Conservation (phyloP, 352 stramenopile genomes). For the Phytopythium vexans region DNA sequence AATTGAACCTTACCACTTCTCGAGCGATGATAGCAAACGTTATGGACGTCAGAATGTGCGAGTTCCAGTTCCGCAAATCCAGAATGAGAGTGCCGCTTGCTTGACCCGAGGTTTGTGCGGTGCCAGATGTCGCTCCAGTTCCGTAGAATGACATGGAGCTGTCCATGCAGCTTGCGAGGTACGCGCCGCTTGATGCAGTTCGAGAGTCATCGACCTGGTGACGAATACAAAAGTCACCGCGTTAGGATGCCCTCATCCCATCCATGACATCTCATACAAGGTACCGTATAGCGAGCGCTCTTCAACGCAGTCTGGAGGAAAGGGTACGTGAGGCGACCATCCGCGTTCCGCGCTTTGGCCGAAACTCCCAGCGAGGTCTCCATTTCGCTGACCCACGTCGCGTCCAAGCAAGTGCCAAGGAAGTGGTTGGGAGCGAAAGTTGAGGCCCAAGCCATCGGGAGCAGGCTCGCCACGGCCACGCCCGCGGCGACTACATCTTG, state of each 20-base stretch:
- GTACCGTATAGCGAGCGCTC: constrained; percentile 18
- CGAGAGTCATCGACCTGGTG: constrained; percentile 24
- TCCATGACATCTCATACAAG: neutral
- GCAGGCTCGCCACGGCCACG: neutral
- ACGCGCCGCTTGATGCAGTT: constrained; percentile 9
- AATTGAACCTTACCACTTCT: constrained; percentile 20
- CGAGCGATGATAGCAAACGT: constrained; percentile 44
- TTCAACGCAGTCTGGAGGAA: constrained; percentile 36
- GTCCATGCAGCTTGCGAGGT: constrained; percentile 7
- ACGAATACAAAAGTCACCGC: neutral
- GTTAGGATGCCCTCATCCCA: neutral
- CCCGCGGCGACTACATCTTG: too few relatives aligned
- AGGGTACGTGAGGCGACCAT: constrained; percentile 27
- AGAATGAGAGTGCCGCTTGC: constrained; percentile 25
- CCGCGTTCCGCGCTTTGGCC: constrained; percentile 15
- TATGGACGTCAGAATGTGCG: constrained; percentile 30
- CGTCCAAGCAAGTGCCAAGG: constrained; percentile 38
- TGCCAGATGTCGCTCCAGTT: constrained; percentile 9
- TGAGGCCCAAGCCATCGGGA: neutral
- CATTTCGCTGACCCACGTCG: constrained; percentile 29
- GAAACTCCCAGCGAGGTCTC: constrained; percentile 18
- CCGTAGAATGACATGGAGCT: constrained; percentile 17
- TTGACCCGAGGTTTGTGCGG: constrained; percentile 3
- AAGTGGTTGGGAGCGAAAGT: constrained; percentile 33
- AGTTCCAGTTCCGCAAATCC: constrained; percentile 32